phyloP scores from a whole-genome alignment of 805 yeast species.

The Metschnikowia reukaufii region DNA sequence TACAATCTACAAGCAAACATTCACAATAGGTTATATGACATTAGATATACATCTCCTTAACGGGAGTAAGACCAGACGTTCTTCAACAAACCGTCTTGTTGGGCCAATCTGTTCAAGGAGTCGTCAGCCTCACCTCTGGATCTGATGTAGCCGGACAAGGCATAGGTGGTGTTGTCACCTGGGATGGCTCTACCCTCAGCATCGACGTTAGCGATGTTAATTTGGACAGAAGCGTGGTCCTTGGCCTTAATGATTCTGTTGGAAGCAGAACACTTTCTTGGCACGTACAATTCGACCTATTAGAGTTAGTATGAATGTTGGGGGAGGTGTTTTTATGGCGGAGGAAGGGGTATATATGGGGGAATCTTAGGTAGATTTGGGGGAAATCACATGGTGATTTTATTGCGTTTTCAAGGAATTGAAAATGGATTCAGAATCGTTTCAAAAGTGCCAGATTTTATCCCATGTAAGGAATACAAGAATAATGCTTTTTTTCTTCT shows the following conservation, averaged over 20 bases:
- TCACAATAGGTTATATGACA: constrained; percentile 19
- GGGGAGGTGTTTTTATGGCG: neutral
- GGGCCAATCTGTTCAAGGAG: constrained; percentile 98
- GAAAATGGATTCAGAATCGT: no score
- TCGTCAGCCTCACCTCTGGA: constrained; percentile 99
- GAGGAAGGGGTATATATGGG: neutral
- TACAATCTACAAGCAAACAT: neutral
- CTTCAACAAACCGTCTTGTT: constrained; percentile 96
- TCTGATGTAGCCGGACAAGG: constrained; percentile 96
- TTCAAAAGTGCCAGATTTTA: no score
- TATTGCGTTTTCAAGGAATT: no score
- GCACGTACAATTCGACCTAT: constrained; percentile 99
- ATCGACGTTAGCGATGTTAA: constrained; percentile 98
- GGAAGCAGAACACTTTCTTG: constrained; percentile 99
- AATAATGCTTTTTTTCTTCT: no score
- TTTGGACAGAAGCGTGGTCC: constrained; percentile 99
- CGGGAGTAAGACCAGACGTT: constrained; percentile 95
- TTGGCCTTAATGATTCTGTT: constrained; percentile 99
- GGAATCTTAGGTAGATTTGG: neutral
- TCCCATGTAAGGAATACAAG: no score
- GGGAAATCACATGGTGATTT: no score
- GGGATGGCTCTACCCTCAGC: constrained; percentile 93
- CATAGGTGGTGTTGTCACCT: constrained; percentile 90
- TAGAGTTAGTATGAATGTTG: constrained; percentile 27
- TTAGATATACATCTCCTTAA: constrained; percentile 46